A percentile compares a stretch with the other conserved stretches of the same genome.
Conservation (phyloP, 2,329 filamentous ascomycete species). For the Paramyrothecium roridum region DNA sequence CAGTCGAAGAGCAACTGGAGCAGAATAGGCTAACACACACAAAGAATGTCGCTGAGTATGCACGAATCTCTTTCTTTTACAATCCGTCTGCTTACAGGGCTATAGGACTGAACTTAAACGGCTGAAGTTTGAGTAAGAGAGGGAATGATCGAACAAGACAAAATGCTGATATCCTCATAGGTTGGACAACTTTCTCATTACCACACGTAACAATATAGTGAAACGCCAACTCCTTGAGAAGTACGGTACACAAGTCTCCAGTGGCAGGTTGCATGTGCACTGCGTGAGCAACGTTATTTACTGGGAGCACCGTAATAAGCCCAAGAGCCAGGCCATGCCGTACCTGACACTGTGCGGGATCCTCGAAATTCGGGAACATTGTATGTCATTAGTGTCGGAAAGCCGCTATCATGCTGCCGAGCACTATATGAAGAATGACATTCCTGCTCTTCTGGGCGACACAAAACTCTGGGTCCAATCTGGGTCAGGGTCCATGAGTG, state of each 20-base stretch:
- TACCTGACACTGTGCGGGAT: conserved; percentile 40
- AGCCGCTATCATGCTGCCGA: conserved; percentile 32
- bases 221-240: conserved; percentile 16
- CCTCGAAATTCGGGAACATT: conserved; percentile 35
- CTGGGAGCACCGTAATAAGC: conserved; percentile 28
- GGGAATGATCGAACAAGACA: too few relatives aligned
- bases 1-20: conserved; percentile 5
- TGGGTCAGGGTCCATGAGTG: conserved; percentile 31
- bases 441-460: conserved; percentile 36
- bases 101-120: conserved; percentile 8
- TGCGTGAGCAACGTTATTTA: conserved; percentile 43
- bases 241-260: conserved; percentile 23
- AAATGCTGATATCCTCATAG: conserved; percentile 9
- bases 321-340: conserved; percentile 19
- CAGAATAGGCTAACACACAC: neutral
- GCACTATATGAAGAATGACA: conserved; percentile 34
- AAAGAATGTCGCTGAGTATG: too few relatives aligned
- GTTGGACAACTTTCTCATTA: conserved; percentile 30
- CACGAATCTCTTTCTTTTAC: too few relatives aligned
- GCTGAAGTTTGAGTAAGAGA: conserved; percentile 20
- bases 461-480: conserved; percentile 41
- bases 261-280: conserved; percentile 29
- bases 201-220: conserved; percentile 33
- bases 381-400: conserved; percentile 40
- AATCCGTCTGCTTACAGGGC: neutral